Percentiles rank a stretch among this genome's conserved stretches.
These are phyloP conservation scores for Arctostaphylos glauca DNA, from an alignment of 148 eudicot genomes.

Conservation along the genomic window DNA sequence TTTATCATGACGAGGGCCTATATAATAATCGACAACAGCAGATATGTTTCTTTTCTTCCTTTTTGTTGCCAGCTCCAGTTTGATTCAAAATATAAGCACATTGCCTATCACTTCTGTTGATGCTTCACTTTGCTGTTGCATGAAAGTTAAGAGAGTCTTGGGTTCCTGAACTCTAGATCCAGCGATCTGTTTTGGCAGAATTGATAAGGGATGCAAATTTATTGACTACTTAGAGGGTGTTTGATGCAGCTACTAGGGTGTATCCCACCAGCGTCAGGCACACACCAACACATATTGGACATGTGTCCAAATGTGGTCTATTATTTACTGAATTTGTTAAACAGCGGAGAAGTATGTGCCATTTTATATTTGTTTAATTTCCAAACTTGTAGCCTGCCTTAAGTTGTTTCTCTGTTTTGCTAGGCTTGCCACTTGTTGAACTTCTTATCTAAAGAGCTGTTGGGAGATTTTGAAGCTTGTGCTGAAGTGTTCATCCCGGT, in stretches of 20 bases:
- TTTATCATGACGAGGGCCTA: not conserved
- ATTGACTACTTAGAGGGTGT: not conserved
- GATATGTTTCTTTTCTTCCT: not conserved
- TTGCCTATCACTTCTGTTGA: not conserved
- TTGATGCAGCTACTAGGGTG: not conserved
- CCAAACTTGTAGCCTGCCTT: not conserved
- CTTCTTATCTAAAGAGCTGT: slow-evolving; percentile 91
- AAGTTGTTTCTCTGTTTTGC: slow-evolving; percentile 6
- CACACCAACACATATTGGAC: not conserved
- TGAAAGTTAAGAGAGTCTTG: not conserved
- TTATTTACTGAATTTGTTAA: not conserved
- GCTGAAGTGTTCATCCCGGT: slow-evolving; percentile 96
- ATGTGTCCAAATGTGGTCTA: not conserved
- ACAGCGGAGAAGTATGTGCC: not conserved
- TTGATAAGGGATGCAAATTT: not conserved
- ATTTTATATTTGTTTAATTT: not conserved
- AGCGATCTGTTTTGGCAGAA: not conserved
- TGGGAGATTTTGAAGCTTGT: slow-evolving; percentile 96
- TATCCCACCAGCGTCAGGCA: not conserved
- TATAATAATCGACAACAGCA: not conserved
- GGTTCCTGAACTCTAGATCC: not conserved
- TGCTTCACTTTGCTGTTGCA: not conserved
- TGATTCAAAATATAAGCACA: not conserved
- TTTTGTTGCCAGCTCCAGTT: not conserved
- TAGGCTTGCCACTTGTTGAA: slow-evolving; percentile 88